Evolutionary conservation across 2,329 filamentous ascomycete species (phyloP).

Genomic region (Apiospora aurea): DNA sequence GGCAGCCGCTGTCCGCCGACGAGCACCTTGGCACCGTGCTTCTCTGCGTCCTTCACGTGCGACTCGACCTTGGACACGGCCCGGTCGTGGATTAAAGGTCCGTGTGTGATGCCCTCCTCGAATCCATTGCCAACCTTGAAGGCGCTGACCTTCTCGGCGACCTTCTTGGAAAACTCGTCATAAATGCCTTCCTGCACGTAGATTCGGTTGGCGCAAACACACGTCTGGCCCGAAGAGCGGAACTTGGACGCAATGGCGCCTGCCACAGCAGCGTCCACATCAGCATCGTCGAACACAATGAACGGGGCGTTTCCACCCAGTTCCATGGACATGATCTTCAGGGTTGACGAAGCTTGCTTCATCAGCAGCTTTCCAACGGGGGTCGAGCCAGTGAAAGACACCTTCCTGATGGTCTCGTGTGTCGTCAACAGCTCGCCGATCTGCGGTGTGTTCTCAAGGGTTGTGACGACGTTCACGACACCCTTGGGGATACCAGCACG

Average conservation of each 20-base stretch:
- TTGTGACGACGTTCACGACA: slow-evolving; percentile 88
- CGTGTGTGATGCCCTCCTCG: slow-evolving; percentile 74
- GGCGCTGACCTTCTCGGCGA: slow-evolving; percentile 73
- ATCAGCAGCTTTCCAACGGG: slow-evolving; percentile 77
- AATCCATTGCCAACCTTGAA: slow-evolving; percentile 83
- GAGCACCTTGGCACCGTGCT: slow-evolving; percentile 78
- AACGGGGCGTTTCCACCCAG: slow-evolving; percentile 95
- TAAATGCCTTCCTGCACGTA: slow-evolving; percentile 82
- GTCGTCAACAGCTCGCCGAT: slow-evolving; percentile 81
- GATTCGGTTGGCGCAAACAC: slow-evolving; percentile 86
- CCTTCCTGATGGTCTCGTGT: slow-evolving; percentile 79
- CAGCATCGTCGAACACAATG: slow-evolving; percentile 95
- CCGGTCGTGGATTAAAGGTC: slow-evolving; percentile 84
- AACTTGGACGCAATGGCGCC: slow-evolving; percentile 91
- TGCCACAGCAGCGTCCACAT: slow-evolving; percentile 82
- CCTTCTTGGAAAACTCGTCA: slow-evolving; percentile 72
- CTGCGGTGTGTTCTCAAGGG: slow-evolving; percentile 78
- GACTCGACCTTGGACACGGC: slow-evolving; percentile 80
- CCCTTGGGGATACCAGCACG: slow-evolving; percentile 90
- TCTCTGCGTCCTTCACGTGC: slow-evolving; percentile 80
- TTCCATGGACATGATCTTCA: slow-evolving; percentile 87
- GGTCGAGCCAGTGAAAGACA: slow-evolving; percentile 91
- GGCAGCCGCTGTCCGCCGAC: slow-evolving; percentile 77
- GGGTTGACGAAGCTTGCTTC: slow-evolving; percentile 83
- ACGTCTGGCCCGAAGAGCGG: slow-evolving; percentile 93